Conservation (phyloP, 306 rosid species). For the Casuarina equisetifolia region DNA sequence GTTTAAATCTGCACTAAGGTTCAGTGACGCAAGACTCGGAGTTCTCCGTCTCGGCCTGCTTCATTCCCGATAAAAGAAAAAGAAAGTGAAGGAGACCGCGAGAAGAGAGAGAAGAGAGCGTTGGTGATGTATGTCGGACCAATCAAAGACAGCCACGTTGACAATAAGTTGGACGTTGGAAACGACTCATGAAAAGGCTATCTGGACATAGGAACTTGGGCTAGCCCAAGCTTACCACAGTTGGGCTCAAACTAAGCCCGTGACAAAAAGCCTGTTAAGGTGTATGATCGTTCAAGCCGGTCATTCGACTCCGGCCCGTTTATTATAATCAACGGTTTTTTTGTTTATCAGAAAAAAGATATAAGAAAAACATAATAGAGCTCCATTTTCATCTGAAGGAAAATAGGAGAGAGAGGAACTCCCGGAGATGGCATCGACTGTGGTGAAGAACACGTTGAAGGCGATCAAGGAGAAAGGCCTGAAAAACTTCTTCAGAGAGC, state of each 20-base stretch:
- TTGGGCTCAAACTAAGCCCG: not conserved
- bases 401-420: not conserved
- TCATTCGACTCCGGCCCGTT: too few species aligned
- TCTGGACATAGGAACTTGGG: too few species aligned
- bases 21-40: not conserved
- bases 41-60: not conserved
- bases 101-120: not conserved
- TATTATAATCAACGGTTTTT: too few species aligned
- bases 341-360: too few species aligned
- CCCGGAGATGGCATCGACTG: slow-evolving; percentile 64
- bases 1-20: not conserved
- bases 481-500: slow-evolving; percentile 54
- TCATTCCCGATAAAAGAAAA: not conserved
- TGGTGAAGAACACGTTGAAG: slow-evolving; percentile 61
- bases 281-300: too few species aligned
- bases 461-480: slow-evolving; percentile 80
- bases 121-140: not conserved
- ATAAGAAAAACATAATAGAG: not conserved
- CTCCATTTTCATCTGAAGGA: not conserved
- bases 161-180: not conserved
- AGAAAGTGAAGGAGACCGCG: not conserved
- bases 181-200: too few species aligned
- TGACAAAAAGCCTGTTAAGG: too few species aligned
- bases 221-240: too few species aligned
- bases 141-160: not conserved